Evolutionary conservation across 805 yeast genomes (phyloP).

Genomic region (Candida chauliodis): DNA sequence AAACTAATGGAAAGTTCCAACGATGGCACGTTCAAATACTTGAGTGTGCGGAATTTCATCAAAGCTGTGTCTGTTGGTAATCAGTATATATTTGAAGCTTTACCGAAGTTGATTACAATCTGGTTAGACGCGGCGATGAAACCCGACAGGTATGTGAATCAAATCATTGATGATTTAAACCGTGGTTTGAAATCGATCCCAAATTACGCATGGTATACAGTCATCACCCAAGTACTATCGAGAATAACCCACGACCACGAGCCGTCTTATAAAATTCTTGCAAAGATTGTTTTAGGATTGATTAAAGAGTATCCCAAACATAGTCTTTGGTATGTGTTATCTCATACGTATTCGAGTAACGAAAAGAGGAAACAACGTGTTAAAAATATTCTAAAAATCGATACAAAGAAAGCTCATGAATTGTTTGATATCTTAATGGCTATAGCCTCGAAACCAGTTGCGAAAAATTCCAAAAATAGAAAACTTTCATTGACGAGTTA

Average conservation of each 20-base stretch:
- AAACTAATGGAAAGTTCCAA: constrained; percentile 69
- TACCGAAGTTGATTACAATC: constrained; percentile 84
- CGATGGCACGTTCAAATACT: constrained; percentile 52
- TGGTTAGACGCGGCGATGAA: constrained; percentile 75
- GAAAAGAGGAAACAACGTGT: constrained; percentile 25
- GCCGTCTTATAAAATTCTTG: constrained; percentile 52
- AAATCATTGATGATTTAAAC: constrained; percentile 47
- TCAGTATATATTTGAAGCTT: constrained; percentile 69
- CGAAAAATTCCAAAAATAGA: constrained; percentile 29
- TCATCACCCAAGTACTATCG: constrained; percentile 80
- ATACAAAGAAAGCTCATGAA: constrained; percentile 21
- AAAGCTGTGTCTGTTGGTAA: constrained; percentile 61
- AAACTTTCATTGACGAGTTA: constrained; percentile 39
- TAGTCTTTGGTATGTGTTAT: constrained; percentile 79
- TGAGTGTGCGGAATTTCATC: constrained; percentile 53
- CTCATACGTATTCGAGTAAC: constrained; percentile 60
- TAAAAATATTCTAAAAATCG: constrained; percentile 16
- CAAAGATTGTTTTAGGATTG: constrained; percentile 55
- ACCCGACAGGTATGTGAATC: constrained; percentile 33
- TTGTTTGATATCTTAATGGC: constrained; percentile 41
- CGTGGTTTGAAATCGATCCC: constrained; percentile 46
- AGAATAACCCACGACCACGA: constrained; percentile 64
- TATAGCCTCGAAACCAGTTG: constrained; percentile 39
- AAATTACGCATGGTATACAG: constrained; percentile 68
- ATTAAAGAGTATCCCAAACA: constrained; percentile 71